These are phyloP conservation scores for Cadophora gregata DNA, from an alignment of 2,329 filamentous ascomycete genomes.

Conservation along the genomic window DNA sequence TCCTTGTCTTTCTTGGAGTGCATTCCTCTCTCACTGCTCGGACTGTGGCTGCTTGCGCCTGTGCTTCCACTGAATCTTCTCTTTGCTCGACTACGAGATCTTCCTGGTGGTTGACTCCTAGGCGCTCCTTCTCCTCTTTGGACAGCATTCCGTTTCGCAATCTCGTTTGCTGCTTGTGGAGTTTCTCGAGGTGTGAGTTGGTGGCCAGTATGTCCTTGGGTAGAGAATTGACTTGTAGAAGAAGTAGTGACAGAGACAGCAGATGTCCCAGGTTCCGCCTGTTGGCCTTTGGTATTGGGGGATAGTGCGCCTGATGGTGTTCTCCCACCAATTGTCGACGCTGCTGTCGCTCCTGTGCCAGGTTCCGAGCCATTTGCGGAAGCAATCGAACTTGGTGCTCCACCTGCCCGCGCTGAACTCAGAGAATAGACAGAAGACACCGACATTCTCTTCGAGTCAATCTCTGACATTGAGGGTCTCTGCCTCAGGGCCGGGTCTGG, in stretches of 20 bases:
- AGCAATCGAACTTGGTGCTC: constrained; percentile 56
- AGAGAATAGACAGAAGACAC: constrained; percentile 76
- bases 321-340: constrained; percentile 28
- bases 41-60: constrained; percentile 80
- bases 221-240: constrained; percentile 48
- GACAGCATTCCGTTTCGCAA: constrained; percentile 43
- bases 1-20: constrained; percentile 57
- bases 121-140: constrained; percentile 41
- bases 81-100: constrained; percentile 72
- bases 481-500: constrained; percentile 56
- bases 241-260: constrained; percentile 61
- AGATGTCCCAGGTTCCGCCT: constrained; percentile 58
- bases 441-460: constrained; percentile 69
- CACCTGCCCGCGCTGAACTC: constrained; percentile 57
- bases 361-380: constrained; percentile 61
- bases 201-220: constrained; percentile 53
- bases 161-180: constrained; percentile 40
- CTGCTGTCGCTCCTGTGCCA: constrained; percentile 26
- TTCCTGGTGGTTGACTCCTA: constrained; percentile 52
- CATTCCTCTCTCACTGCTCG: constrained; percentile 70
- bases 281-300: constrained; percentile 42
- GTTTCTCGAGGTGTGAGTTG: constrained; percentile 50
- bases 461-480: constrained; percentile 56
- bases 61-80: constrained; percentile 83
- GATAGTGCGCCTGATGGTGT: constrained; percentile 33